Evolutionary conservation across 768 basidiomycete species (phyloP).

Genomic region (Neoboletus magnificus): DNA sequence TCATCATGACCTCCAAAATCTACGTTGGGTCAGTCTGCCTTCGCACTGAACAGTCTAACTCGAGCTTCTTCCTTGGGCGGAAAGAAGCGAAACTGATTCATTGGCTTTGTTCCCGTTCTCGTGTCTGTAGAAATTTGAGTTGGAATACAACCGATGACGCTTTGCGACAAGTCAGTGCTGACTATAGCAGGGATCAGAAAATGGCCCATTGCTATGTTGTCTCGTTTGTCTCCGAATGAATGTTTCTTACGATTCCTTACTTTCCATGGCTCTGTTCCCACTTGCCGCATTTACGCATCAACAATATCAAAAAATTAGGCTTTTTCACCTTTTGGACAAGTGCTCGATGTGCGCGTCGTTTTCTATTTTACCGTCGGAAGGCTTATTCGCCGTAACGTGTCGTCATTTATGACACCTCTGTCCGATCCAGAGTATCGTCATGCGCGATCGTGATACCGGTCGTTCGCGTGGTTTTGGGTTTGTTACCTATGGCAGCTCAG

Average conservation of each 20-base stretch:
- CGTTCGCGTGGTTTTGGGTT: constrained; percentile 98
- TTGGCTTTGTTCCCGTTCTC: constrained; percentile 39
- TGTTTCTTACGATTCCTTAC: constrained; percentile 30
- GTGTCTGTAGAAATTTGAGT: constrained; percentile 81
- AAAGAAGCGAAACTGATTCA: constrained; percentile 55
- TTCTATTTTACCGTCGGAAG: constrained; percentile 20
- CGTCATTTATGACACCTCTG: constrained; percentile 30
- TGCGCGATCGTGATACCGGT: constrained; percentile 97
- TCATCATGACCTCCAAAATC: constrained; percentile 68
- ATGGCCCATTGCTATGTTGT: constrained; percentile 44
- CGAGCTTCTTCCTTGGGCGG: constrained; percentile 43
- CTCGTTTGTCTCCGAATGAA: constrained; percentile 32
- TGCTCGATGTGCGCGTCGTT: constrained; percentile 85
- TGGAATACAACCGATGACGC: constrained; percentile 95
- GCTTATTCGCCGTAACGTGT: constrained; percentile 18
- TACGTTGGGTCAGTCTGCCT: constrained; percentile 91
- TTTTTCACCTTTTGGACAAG: constrained; percentile 76
- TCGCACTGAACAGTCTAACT: constrained; percentile 44
- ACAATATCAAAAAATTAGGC: constrained; percentile 49
- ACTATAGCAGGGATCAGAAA: constrained; percentile 33
- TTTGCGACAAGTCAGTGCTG: constrained; percentile 79
- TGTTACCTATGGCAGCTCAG: constrained; percentile 63
- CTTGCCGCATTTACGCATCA: constrained; percentile 20
- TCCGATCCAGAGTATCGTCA: constrained; percentile 79
- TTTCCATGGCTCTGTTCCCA: constrained; percentile 25